Evolutionary conservation across 2,329 filamentous ascomycete species (phyloP).

Genomic region (Hypoxylon sp.): DNA sequence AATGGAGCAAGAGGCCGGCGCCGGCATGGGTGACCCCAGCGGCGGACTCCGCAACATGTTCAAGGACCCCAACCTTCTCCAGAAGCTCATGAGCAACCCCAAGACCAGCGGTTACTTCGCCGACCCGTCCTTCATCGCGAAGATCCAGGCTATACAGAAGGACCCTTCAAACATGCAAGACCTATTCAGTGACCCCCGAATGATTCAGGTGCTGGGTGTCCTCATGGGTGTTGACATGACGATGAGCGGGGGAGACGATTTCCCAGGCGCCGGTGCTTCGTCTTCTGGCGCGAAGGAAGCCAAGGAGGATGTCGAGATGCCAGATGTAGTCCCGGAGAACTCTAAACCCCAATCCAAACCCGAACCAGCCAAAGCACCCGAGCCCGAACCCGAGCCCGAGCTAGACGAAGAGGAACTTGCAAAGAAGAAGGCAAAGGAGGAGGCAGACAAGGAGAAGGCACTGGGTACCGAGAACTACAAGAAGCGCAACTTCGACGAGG

Average conservation of each 20-base stretch:
- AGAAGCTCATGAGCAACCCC: slow-evolving; percentile 93
- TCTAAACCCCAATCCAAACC: slow-evolving; percentile 65
- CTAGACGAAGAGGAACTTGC: slow-evolving; percentile 84
- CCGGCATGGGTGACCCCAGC: slow-evolving; percentile 69
- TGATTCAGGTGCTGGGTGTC: slow-evolving; percentile 94
- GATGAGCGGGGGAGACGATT: slow-evolving; percentile 60
- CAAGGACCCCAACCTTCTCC: slow-evolving; percentile 87
- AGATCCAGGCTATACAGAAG: slow-evolving; percentile 82
- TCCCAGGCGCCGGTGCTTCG: slow-evolving; percentile 48
- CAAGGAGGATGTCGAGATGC: slow-evolving; percentile 83
- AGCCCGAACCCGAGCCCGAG: slow-evolving; percentile 73
- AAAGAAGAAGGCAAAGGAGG: slow-evolving; percentile 90
- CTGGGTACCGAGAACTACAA: slow-evolving; percentile 96
- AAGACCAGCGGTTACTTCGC: slow-evolving; percentile 87
- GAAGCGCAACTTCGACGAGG: slow-evolving; percentile 95
- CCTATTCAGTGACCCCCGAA: slow-evolving; percentile 88
- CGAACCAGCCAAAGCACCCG: slow-evolving; percentile 58
- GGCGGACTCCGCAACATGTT: slow-evolving; percentile 92
- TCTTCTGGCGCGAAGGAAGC: slow-evolving; percentile 56
- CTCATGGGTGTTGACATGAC: slow-evolving; percentile 94
- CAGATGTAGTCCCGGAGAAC: slow-evolving; percentile 66
- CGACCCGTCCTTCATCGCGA: slow-evolving; percentile 89
- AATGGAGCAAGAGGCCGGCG: slow-evolving; percentile 78
- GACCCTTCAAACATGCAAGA: slow-evolving; percentile 84
- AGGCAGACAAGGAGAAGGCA: slow-evolving; percentile 93